Evolutionary conservation across 208 protist genomes (phyloP).

Genomic region (Leishmania guyanensis): DNA sequence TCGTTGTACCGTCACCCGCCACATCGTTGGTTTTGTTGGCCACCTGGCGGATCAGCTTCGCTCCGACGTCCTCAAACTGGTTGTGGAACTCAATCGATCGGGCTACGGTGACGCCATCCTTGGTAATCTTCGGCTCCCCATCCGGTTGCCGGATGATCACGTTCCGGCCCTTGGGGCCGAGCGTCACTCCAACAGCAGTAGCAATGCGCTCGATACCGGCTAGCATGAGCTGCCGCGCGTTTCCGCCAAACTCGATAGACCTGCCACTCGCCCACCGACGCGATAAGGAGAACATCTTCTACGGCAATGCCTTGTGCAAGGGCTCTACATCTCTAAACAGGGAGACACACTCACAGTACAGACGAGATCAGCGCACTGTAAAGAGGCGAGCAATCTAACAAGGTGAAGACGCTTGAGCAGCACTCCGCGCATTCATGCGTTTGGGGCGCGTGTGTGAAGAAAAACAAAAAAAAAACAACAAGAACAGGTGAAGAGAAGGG

Average conservation of each 20-base stretch:
- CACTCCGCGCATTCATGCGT: neutral
- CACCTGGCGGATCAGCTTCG: conserved; percentile 95
- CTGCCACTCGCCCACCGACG: conserved; percentile 71
- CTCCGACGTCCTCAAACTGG: conserved; percentile 98
- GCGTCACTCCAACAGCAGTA: conserved; percentile 97
- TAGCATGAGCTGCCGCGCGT: conserved; percentile 95
- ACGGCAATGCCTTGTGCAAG: neutral
- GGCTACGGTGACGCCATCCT: conserved; percentile 99
- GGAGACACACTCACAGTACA: neutral
- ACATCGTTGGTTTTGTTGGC: conserved; percentile 98
- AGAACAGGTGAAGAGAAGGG: neutral
- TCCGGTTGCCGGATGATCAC: conserved; percentile 98
- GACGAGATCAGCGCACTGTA: neutral
- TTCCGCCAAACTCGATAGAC: conserved; percentile 96
- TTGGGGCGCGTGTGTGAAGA: neutral
- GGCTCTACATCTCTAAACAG: neutral
- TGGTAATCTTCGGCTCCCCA: conserved; percentile 99
- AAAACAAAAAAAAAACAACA: neutral
- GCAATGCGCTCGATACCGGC: conserved; percentile 97
- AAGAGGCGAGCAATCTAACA: neutral
- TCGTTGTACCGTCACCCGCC: conserved; percentile 99
- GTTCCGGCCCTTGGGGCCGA: conserved; percentile 99
- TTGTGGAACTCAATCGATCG: conserved; percentile 99
- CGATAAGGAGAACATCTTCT: conserved; percentile 34
- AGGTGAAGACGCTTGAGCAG: neutral